phyloP scores from a whole-genome alignment of 331 rosid genomes.

The Pyrus hybrid region DNA sequence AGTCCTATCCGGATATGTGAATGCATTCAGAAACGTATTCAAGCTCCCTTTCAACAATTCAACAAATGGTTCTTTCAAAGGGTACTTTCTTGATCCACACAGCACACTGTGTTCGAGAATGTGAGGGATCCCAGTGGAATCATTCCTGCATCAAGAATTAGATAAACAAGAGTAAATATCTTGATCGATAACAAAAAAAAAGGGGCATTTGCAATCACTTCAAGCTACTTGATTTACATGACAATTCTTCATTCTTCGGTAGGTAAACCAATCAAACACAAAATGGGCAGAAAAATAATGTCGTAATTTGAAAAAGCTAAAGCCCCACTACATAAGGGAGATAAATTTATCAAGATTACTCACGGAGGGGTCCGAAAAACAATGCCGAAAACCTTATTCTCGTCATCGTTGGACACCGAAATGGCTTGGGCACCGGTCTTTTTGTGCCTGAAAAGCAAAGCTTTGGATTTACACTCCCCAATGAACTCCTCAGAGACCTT shows the following conservation, averaged over 20 bases:
- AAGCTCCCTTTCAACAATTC: slow-evolving; percentile 89
- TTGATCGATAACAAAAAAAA: not conserved
- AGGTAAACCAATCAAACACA: not conserved
- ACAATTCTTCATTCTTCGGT: not conserved
- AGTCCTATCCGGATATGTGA: slow-evolving; percentile 97
- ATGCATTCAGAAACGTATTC: slow-evolving; percentile 86
- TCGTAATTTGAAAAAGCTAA: not conserved
- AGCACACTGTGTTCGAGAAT: slow-evolving; percentile 91
- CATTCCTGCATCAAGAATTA: slow-evolving; percentile 45
- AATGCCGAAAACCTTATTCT: slow-evolving; percentile 93
- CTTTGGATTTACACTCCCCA: slow-evolving; percentile 85
- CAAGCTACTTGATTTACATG: not conserved
- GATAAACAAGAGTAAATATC: not conserved
- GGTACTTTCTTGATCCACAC: slow-evolving; percentile 94
- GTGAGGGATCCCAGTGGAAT: slow-evolving; percentile 96
- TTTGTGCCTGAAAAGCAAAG: slow-evolving; percentile 61
- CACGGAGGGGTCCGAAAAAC: slow-evolving; percentile 97
- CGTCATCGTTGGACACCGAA: slow-evolving; percentile 83
- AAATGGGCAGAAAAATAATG: not conserved
- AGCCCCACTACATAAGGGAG: not conserved
- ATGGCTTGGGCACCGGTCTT: slow-evolving; percentile 88
- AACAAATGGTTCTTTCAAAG: slow-evolving; percentile 91
- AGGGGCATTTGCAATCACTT: not conserved
- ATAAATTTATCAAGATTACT: slow-evolving; percentile 1
- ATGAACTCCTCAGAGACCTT: slow-evolving; percentile 74